These are phyloP conservation scores for Ceratobasidium sp. DNA, from an alignment of 1,284 basidiomycete species.

Conservation along the genomic window DNA sequence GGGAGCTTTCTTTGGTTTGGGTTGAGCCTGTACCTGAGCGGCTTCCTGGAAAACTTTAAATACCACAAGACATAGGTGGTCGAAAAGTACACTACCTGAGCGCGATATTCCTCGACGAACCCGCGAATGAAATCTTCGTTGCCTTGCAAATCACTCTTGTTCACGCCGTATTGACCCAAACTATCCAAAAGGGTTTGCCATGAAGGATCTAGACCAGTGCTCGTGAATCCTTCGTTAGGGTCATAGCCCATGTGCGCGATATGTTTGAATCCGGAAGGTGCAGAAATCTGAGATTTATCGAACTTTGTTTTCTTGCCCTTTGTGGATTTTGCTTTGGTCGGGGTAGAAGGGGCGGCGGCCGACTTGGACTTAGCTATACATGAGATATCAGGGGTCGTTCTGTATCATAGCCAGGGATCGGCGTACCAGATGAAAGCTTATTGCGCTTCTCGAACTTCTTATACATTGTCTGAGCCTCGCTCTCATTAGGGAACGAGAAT, in stretches of 20 bases:
- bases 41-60: background rate
- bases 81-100: constrained; percentile 53
- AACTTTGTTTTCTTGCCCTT: constrained; percentile 77
- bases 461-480: constrained; percentile 87
- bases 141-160: constrained; percentile 71
- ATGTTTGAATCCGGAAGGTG: constrained; percentile 85
- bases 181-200: constrained; percentile 86
- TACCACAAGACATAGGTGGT: constrained; percentile 48
- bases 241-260: constrained; percentile 97
- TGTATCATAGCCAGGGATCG: constrained; percentile 27
- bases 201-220: constrained; percentile 90
- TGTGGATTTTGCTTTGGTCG: constrained; percentile 71
- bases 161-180: constrained; percentile 79
- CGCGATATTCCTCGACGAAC: constrained; percentile 73
- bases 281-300: constrained; percentile 92
- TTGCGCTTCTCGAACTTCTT: constrained; percentile 84
- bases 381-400: constrained; percentile 31
- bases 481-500: constrained; percentile 89
- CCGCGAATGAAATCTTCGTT: constrained; percentile 93
- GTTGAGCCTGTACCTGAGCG: constrained; percentile 16
- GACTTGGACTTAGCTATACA: constrained; percentile 61
- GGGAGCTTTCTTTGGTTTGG: constrained; percentile 27
- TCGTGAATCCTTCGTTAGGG: constrained; percentile 85
- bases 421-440: constrained; percentile 73
- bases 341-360: constrained; percentile 59